Percentiles rank a stretch among this genome's conserved stretches.
These are phyloP conservation scores for Aspergillus fructus DNA, from an alignment of 2,329 filamentous ascomycete species.

Conservation along the genomic window DNA sequence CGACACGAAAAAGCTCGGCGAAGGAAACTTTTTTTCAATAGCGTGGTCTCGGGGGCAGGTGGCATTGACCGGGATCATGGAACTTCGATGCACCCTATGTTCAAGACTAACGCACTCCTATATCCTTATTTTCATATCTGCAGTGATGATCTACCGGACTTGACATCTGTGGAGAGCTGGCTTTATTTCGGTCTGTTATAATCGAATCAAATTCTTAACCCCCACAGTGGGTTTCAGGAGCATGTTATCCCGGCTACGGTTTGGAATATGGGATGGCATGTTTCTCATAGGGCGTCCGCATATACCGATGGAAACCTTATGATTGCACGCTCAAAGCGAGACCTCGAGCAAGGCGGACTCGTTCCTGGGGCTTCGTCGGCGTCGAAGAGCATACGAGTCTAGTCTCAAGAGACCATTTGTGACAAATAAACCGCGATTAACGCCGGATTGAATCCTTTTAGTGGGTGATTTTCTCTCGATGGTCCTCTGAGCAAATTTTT, in stretches of 20 bases:
- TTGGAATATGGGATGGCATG: neutral
- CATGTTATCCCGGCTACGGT: neutral
- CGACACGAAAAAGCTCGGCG: neutral
- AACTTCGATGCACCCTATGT: constrained; percentile 16
- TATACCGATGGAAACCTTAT: neutral
- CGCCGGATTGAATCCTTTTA: neutral
- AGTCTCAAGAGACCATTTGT: neutral
- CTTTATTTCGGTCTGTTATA: neutral
- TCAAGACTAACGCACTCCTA: constrained; percentile 20
- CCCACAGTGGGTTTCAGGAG: neutral
- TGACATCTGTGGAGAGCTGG: neutral
- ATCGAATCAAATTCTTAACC: neutral
- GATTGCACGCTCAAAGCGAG: neutral
- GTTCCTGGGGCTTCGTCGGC: neutral
- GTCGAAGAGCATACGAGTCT: neutral
- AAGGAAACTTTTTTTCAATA: neutral
- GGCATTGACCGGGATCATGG: constrained; percentile 14
- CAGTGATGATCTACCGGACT: neutral
- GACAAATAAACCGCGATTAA: neutral
- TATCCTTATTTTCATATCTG: constrained; percentile 10
- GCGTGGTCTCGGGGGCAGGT: constrained; percentile 18
- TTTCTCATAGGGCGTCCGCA: too few relatives aligned
- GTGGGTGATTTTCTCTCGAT: neutral
- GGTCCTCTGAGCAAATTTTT: neutral
- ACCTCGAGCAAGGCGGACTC: neutral